These are phyloP conservation scores for Neurospora africana DNA, from an alignment of 495 filamentous ascomycete genomes.

Conservation along the genomic window DNA sequence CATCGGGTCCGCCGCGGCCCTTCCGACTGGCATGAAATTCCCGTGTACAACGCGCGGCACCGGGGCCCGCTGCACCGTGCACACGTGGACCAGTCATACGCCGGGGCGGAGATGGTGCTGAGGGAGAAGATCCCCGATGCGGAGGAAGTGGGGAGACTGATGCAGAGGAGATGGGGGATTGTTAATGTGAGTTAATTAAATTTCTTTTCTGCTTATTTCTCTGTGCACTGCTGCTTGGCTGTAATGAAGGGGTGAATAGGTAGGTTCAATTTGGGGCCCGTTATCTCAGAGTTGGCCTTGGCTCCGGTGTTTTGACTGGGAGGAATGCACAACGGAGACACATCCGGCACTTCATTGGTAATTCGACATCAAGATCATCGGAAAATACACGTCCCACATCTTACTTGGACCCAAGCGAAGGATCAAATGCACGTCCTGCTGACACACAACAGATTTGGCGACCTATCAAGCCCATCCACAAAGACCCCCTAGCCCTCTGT, in stretches of 20 bases:
- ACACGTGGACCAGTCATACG: slow-evolving; percentile 63
- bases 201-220: background rate
- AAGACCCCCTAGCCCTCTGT: slow-evolving; percentile 53
- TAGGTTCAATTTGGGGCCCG: background rate
- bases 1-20: slow-evolving; percentile 56
- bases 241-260: background rate
- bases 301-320: background rate
- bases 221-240: background rate
- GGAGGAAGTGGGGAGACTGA: slow-evolving; percentile 25
- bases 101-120: slow-evolving; percentile 45
- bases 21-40: slow-evolving; percentile 24
- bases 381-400: background rate
- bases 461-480: slow-evolving; percentile 52
- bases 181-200: slow-evolving; percentile 42
- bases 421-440: background rate
- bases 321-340: background rate
- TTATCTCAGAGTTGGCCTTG: background rate
- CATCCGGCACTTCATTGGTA: background rate
- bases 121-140: slow-evolving; percentile 42
- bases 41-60: slow-evolving; percentile 20
- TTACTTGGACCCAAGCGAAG: background rate
- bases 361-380: background rate
- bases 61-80: slow-evolving; percentile 56
- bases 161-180: slow-evolving; percentile 54
- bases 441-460: slow-evolving; percentile 43